Evolutionary conservation across 2,329 filamentous ascomycete genomes (phyloP), one percentile per base, ranked within the genome.

Genomic region (Epichloe gansuensis): DNA sequence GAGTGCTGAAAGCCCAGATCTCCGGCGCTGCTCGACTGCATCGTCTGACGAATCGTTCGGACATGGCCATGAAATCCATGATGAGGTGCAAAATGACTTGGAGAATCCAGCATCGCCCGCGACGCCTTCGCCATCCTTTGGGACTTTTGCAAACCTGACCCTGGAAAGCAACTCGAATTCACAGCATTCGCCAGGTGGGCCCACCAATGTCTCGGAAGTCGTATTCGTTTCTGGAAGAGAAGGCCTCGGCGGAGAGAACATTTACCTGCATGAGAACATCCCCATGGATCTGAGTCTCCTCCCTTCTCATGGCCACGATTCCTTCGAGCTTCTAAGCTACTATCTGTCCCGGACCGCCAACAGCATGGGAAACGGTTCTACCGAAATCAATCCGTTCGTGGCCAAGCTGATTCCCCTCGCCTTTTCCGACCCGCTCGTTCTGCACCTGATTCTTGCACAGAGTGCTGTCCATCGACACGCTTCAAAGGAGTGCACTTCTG

Each of bases 341-440:
- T 75, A 74, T 54, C 55, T 74, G 5, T 59, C 63, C 2, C 69
- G 68, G 2, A 74, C 71, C 0, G 68, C 70, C 15, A 67, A 68
- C 43, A 72, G 69, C 49, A 74, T 74, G 71, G 71, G 69, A 35
- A 74, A 74, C 51, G 71, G 70, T 0, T 71, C 72, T 1, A 73
- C 71, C 0, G 64, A 67, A 1, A 61, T 71, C 42, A 74, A 75
- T 43, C 72, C 71, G 0, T 73, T 74, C 48, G 60, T 74, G 17
- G 66, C 68, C 27, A 70, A 74, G 49, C 64, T 75, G 25, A 66
- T 74, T 4, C 71, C 71, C 0, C 54, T 75, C 2, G 69, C 72
- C 3, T 74, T 74, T 39, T 68, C 67, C 36, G 71, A 70, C 47
- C 67, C 72, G 3, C 64, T 75, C 0, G 64, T 74, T 2, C 50